Base-by-base conservation (phyloP, 2,329 filamentous ascomycete species). In the Geosmithia putterillii region DNA sequence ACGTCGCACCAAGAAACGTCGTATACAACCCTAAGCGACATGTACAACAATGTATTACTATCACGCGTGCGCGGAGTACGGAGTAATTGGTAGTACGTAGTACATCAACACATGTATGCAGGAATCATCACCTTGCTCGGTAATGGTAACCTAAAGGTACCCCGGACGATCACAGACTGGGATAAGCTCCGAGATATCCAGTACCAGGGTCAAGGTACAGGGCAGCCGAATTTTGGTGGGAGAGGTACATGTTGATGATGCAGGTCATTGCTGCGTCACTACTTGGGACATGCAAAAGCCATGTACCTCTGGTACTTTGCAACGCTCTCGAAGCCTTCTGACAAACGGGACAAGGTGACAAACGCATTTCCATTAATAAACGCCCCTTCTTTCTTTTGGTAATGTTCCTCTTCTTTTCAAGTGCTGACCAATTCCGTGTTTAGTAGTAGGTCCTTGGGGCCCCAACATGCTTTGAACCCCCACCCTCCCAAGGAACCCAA, bases 231-330 rank as follows among this genome's bases (percentile, higher is more conserved):
- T 4, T 32, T 32, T 17, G 34, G 32, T 40, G 38, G n/a, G 17
- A 42, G 12, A 42, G 41, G 25, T 42, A 42, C 41, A 12, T n/a
- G 18, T 20, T n/a, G 15, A 14, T 17, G 41, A 36, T 37, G 41
- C 41, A 42, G 28, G 41, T 42, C 41, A 42, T 42, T 8, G 19
- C 23, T 37, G 41, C 41, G 41, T 42, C 41, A 42, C 41, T 17
- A 7, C 17, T 28, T 10, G 14, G 15, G 14, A 6, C 18, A 22
- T 23, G 19, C 19, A 40, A 12, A 32, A 32, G 28, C 28, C 28
- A 14, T 6, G 28, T 32, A 32, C 28, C 10, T 14, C 15, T 32
- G n/a, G n/a, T 12, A 12, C 28, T 32, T 14, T 9, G 28, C 10
- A 32, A 32, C 28, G 10, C 28, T 32, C 28, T 9, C 15, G 28